Evolutionary conservation across 371 early-diverging fungal species (phyloP), one percentile per base, ranked within the genome.

Genomic region (Zychaea mexicana): DNA sequence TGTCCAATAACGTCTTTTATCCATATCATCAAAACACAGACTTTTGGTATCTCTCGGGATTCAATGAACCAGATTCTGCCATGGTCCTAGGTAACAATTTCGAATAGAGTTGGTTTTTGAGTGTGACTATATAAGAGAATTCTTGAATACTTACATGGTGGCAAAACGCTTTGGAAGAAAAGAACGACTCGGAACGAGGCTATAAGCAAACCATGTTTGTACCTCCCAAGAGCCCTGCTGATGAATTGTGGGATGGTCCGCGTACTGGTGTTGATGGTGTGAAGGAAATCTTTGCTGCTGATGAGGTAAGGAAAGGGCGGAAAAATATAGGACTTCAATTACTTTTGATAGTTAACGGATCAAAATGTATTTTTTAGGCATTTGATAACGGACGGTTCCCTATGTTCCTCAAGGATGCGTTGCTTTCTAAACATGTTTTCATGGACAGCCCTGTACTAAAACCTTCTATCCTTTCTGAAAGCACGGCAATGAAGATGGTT

Each of bases 11-110:
- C 60, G 94, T 98, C 56, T 98, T 98, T 81, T 94, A 97, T 70
- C 91, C 90, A n/a, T 98, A 95, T 67, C 94, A 96, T 64, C 97
- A 97, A 72, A 86, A 91, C 61, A 94, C 96, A 6, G 93, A 97
- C 67, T 87, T 97, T 61, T 88, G 89, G 67, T 97, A 96, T 68
- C 74, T 97, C 32, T 76, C 77, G 19, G 96, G 97, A 28, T 94
- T 95, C 70, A 92, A 95, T 76, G 96, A 97, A 74, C 97, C 97
- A 0, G 93, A 96, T 67, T 84, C 92, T 1, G 90, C 89, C 9
- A 68, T 87, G 60, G 76, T 95, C n/a, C 68, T 96, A 54, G 89
- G 92, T 90, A 84, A 55, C 61, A 49, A 4, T 49, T 22, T 22
- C 22, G 12, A 8, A 36, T 36, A 15, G 9, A 9, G 38, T 15